phyloP scores from a whole-genome alignment of 495 filamentous ascomycete genomes.

The Podospora sp. region DNA sequence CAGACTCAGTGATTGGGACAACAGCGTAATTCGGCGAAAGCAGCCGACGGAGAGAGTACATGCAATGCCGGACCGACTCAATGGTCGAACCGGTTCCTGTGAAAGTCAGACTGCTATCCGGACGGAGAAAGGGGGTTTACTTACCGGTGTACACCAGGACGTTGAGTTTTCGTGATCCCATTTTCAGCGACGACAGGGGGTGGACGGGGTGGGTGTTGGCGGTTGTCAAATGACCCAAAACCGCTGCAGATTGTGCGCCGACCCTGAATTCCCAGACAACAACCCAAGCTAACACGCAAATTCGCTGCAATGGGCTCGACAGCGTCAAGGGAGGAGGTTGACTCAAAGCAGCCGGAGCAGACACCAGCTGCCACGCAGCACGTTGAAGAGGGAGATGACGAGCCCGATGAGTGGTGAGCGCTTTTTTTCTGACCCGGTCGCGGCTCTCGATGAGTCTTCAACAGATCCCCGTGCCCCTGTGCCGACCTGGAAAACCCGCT shows the following conservation, averaged over 20 bases:
- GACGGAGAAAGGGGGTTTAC: neutral
- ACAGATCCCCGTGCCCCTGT: constrained; percentile 1
- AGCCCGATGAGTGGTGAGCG: constrained; percentile 90
- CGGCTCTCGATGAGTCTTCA: neutral
- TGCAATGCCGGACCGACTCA: constrained; percentile 85
- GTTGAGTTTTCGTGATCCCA: constrained; percentile 72
- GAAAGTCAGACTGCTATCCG: constrained; percentile 4
- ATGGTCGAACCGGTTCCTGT: constrained; percentile 81
- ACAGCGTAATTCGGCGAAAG: constrained; percentile 95
- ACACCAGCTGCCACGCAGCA: neutral
- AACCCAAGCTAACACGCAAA: neutral
- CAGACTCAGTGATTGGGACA: constrained; percentile 75
- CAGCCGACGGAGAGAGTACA: constrained; percentile 84
- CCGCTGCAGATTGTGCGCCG: neutral
- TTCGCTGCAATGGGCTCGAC: constrained; percentile 34
- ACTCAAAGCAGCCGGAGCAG: constrained; percentile 41
- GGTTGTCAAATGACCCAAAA: neutral
- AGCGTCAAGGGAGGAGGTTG: constrained; percentile 53
- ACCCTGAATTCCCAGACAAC: neutral
- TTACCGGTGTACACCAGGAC: constrained; percentile 85
- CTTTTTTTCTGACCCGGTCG: neutral
- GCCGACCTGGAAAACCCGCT: constrained; percentile 13
- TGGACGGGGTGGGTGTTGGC: constrained; percentile 37
- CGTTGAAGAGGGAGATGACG: constrained; percentile 70
- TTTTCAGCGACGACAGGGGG: constrained; percentile 41